phyloP scores from a whole-genome alignment of 345 rosid genomes.

The Populus alba region DNA sequence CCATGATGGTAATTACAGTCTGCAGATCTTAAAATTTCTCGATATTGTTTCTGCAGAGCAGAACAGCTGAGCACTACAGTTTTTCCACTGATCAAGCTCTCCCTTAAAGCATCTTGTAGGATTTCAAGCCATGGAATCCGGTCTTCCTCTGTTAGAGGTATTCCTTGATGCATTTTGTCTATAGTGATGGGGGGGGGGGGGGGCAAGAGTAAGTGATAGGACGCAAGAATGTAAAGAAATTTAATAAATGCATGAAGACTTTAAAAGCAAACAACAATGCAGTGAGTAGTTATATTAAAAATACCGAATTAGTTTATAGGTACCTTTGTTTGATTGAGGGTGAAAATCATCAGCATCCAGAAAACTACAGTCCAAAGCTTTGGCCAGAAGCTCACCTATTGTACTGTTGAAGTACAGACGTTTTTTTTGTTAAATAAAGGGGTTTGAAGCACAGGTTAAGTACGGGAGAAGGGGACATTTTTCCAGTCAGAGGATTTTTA shows the following conservation, averaged over 20 bases:
- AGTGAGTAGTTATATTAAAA: not conserved
- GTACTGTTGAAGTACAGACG: slow-evolving; percentile 41
- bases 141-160: no score
- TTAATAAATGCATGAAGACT: no score
- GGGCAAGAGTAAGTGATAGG: no score
- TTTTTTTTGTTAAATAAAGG: no score
- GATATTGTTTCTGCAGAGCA: slow-evolving; percentile 56
- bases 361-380: slow-evolving; percentile 49
- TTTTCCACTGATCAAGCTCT: slow-evolving; percentile 32
- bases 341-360: slow-evolving; percentile 92
- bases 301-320: not conserved
- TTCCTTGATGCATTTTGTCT: no score
- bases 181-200: no score
- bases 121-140: no score
- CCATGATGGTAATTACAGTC: slow-evolving; percentile 47
- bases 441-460: not conserved
- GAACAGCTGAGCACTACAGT: slow-evolving; percentile 68
- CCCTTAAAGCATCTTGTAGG: no score
- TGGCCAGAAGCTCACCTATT: slow-evolving; percentile 58
- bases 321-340: slow-evolving; percentile 71
- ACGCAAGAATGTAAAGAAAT: no score
- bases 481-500: no score
- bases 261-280: not conserved
- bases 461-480: no score
- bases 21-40: slow-evolving; percentile 71